Conservation (phyloP, 2,329 filamentous ascomycete genomes). For the Colletotrichum siamense region DNA sequence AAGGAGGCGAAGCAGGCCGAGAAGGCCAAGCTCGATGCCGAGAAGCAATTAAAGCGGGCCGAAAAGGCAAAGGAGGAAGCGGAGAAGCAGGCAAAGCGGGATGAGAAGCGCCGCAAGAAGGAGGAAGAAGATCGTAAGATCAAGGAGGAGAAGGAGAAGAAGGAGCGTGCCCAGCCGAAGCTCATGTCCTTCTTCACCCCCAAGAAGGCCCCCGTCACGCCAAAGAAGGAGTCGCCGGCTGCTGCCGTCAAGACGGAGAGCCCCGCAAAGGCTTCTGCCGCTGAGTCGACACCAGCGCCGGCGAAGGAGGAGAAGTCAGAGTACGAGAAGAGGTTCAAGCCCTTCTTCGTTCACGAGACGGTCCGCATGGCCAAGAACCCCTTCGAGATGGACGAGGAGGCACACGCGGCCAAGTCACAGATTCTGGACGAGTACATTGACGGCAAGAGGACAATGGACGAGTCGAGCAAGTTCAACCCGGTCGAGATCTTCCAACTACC, state of each 20-base stretch:
- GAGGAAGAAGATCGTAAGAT: conserved; percentile 50
- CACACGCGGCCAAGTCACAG: conserved; percentile 53
- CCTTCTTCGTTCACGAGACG: conserved; percentile 79
- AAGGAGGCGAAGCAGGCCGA: conserved; percentile 41
- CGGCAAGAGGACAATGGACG: conserved; percentile 43
- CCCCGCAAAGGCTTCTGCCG: background rate
- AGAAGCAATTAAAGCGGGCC: conserved; percentile 39
- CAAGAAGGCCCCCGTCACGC: conserved; percentile 41
- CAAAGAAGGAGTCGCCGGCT: conserved; percentile 39
- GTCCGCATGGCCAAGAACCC: conserved; percentile 71
- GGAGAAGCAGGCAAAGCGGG: conserved; percentile 39
- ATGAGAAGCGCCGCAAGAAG: conserved; percentile 54
- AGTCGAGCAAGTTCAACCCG: conserved; percentile 47
- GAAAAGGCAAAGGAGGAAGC: conserved; percentile 33
- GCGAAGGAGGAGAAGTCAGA: conserved; percentile 44
- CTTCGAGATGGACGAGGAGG: conserved; percentile 63
- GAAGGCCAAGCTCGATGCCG: conserved; percentile 31
- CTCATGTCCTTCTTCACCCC: conserved; percentile 52
- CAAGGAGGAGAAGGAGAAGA: conserved; percentile 53
- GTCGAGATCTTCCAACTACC: conserved; percentile 52
- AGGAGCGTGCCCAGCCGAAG: conserved; percentile 52
- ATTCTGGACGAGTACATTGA: conserved; percentile 59
- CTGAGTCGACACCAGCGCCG: conserved; percentile 14
- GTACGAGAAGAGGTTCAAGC: conserved; percentile 76
- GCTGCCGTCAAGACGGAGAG: background rate